Base-by-base conservation (phyloP, 1,284 basidiomycete genomes). In the Xanthoconium separans region DNA sequence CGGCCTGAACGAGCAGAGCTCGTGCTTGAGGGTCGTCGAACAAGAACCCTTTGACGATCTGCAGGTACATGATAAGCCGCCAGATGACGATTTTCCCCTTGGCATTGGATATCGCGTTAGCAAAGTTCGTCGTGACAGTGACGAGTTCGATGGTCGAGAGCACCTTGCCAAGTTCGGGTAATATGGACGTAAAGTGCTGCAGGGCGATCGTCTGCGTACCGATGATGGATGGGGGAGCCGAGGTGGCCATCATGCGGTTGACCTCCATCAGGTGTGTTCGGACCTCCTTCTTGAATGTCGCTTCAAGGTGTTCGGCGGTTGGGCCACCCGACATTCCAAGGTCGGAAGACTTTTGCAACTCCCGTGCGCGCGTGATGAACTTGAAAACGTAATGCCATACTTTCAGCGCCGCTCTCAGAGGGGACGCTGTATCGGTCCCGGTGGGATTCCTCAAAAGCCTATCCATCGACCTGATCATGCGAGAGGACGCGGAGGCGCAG, bases 361-460 rank as follows among this genome's bases (percentile, higher is more conserved):
- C 93, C 39, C 95, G 78, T 6, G 93, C 88, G 22, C 91, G 83
- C 9, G 92, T 85, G 61, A 98, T 91, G 71, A 98, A 93, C 68
- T 92, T 91, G 83, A 98, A 93, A 61, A 98, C 84, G 66, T 96
- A 94, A 63, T 95, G 90, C 93, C 95, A 97, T 20, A 98, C 95
- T 70, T 98, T 98, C 61, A 99, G 79, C 13, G 94, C 89, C 2
- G 93, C 85, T 37, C 95, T 87, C 50, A 98, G 80, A 16, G 83
- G 79, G 22, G 88, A 86, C 0, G 89, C 92, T 4, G 82, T 85
- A 31, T 95, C 92, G 11, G 80, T 77, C 8, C 84, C 80, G 0
- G 85, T 83, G 0, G 93, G 93, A 56, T 89, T 83, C 24, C 77
- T 77, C 49, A 98, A 79, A 7, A 98, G 83, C 18, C 83, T 80